A percentile compares a stretch with the other conserved stretches of the same genome.
phyloP scores from a whole-genome alignment of 441 rosid species.

The Populus hybrid region DNA sequence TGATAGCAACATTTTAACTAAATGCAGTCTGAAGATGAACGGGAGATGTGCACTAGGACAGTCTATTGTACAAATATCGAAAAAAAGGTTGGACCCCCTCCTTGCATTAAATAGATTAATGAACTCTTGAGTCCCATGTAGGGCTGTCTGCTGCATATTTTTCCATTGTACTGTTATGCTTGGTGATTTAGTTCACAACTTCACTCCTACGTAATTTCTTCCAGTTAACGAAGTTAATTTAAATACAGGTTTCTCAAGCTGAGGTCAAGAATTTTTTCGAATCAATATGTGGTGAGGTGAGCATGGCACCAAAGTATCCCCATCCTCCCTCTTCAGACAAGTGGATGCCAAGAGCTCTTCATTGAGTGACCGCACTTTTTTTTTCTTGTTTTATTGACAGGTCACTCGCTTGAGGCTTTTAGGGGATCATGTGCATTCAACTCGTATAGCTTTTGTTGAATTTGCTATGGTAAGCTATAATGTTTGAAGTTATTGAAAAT shows the following conservation, averaged over 20 bases:
- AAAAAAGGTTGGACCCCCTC: slow-evolving; percentile 49
- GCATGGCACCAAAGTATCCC: slow-evolving; percentile 13
- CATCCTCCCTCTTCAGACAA: not conserved
- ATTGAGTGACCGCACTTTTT: not conserved
- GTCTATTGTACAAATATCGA: slow-evolving; percentile 90
- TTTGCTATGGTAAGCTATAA: slow-evolving; percentile 42
- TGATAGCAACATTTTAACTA: slow-evolving; percentile 10
- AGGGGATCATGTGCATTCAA: slow-evolving; percentile 50
- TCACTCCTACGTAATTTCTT: not conserved
- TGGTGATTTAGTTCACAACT: not conserved
- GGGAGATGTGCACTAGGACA: slow-evolving; percentile 85
- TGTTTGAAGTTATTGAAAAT: slow-evolving; percentile 2
- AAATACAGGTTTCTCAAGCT: slow-evolving; percentile 66
- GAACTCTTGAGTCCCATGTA: not conserved
- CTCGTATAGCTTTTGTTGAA: slow-evolving; percentile 55
- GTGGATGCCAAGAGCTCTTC: slow-evolving; percentile 3
- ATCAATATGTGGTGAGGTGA: slow-evolving; percentile 85
- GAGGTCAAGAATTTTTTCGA: slow-evolving; percentile 85
- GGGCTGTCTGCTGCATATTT: not conserved
- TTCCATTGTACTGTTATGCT: not conserved
- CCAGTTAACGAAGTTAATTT: slow-evolving; percentile 2
- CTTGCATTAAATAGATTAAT: not conserved
- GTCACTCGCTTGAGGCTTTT: slow-evolving; percentile 60
- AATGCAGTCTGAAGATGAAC: slow-evolving; percentile 82
- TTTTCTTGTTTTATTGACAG: slow-evolving; percentile 34